Evolutionary conservation across 352 stramenopile species (phyloP), one percentile per base, ranked within the genome.

Genomic region (Aphanomyces stellatus): DNA sequence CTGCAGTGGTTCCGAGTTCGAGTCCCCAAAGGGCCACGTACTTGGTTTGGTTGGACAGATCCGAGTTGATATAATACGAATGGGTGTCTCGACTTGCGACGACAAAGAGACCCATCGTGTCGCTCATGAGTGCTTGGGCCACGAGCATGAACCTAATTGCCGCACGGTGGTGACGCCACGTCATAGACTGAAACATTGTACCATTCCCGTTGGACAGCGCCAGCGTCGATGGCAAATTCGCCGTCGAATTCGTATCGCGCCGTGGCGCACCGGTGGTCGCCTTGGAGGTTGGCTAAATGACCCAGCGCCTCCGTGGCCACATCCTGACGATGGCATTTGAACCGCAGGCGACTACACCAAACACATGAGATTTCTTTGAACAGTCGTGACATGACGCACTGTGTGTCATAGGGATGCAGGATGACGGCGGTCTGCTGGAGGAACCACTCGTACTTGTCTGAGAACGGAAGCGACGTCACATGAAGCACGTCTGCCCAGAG

Each of bases 191-290:
- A 11, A 46, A 11, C n/a, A 2, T 19, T 19, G 62, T 88, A 92
- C 83, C 83, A 92, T 65, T 92, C 83, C 11, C 83, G 80, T 69
- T 90, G 80, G n/a, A 92, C 55, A 1, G 81, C 83, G 11, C 83
- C 83, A n/a, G 83, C 83, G 49, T 92, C 83, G 62, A 92, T 89
- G 17, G 80, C 83, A 30, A 84, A 69, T 69, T 92, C 83, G 2
- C 81, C 84, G 5, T 93, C 71, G 64, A 96, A 96, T 71, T 96
- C 85, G 65, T 94, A 90, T 1, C 85, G 79, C 2, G 95, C 62
- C 41, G 85, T 87, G 64, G 85, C 88, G 43, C 88, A 80, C 46
- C 89, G 80, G 53, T 90, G 80, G 43, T 89, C 78, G 4, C 75
- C 69, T 62, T 89, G 81, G 72, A 91, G 88, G 10, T 80, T 78